These are phyloP conservation scores for Lonicera japonica DNA, from an alignment of 129 eudicot genomes.

Conservation along the genomic window DNA sequence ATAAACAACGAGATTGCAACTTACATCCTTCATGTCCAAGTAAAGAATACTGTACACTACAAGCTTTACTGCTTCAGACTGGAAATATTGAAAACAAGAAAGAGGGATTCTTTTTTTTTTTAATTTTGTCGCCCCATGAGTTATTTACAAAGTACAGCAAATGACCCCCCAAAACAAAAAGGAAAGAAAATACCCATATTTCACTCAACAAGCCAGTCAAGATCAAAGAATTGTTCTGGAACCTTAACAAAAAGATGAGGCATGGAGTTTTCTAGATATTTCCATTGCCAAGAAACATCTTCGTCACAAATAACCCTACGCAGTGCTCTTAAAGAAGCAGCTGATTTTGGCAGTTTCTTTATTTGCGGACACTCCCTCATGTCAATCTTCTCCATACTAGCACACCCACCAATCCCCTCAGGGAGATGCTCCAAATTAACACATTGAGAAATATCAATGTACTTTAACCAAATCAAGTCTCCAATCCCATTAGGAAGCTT, in stretches of 20 bases:
- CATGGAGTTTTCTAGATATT: conserved; percentile 35
- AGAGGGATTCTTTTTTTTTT: background rate
- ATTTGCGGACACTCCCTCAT: conserved; percentile 75
- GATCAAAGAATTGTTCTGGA: conserved; percentile 54
- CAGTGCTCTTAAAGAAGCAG: conserved; percentile 27
- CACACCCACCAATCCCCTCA: conserved; percentile 56
- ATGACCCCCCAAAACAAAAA: background rate
- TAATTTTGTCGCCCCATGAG: background rate
- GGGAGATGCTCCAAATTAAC: conserved; percentile 54
- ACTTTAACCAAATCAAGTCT: conserved; percentile 43
- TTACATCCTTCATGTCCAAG: no score
- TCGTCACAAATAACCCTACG: conserved; percentile 72
- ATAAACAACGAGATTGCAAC: no score
- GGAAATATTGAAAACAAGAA: background rate
- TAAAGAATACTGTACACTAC: no score
- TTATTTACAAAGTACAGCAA: background rate
- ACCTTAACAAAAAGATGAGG: conserved; percentile 58
- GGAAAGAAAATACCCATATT: background rate
- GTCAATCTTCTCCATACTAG: conserved; percentile 61
- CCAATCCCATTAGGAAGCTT: conserved; percentile 54
- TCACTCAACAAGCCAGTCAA: conserved; percentile 72
- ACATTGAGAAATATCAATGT: conserved; percentile 74
- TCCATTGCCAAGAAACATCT: conserved; percentile 67
- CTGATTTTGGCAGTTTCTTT: conserved; percentile 46
- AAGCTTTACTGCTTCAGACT: no score